Percentiles rank a stretch among this genome's conserved stretches.
These are phyloP conservation scores for Alternaria atra DNA, from an alignment of 2,329 filamentous ascomycete species.

Conservation along the genomic window DNA sequence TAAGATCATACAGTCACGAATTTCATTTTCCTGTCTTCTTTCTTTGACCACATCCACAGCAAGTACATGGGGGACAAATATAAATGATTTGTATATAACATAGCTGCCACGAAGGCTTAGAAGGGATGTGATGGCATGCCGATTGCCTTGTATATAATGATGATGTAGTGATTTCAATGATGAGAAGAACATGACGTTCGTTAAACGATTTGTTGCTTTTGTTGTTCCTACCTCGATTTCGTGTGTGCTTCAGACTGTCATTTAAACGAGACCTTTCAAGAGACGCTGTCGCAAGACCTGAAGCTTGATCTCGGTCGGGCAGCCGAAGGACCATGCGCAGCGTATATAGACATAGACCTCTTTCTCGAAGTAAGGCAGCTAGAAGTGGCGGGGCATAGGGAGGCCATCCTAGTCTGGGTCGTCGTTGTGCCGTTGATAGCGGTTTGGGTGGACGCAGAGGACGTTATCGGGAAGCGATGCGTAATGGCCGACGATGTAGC, in stretches of 20 bases:
- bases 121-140: neutral
- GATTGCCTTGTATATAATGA: neutral
- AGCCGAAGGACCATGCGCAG: slow-evolving; percentile 63
- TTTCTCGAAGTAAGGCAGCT: slow-evolving; percentile 58
- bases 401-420: slow-evolving; percentile 62
- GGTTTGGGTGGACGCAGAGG: slow-evolving; percentile 54
- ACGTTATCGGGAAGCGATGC: slow-evolving; percentile 52
- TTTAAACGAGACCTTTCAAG: too few relatives aligned
- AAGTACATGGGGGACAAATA: neutral
- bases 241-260: too few relatives aligned
- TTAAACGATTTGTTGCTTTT: neutral
- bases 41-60: neutral
- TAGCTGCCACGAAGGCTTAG: neutral
- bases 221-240: too few relatives aligned
- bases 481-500: slow-evolving; percentile 55
- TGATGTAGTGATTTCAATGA: neutral
- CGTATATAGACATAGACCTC: slow-evolving; percentile 65
- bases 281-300: neutral
- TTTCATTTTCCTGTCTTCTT: neutral
- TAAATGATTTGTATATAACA: neutral
- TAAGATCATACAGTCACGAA: neutral
- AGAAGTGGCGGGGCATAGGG: slow-evolving; percentile 59
- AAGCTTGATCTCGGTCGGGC: slow-evolving; percentile 61
- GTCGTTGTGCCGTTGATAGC: slow-evolving; percentile 62
- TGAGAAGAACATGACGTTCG: neutral